Evolutionary conservation across 192 early-diverging fungal species (phyloP).

Genomic region (Pilaira anomala): DNA sequence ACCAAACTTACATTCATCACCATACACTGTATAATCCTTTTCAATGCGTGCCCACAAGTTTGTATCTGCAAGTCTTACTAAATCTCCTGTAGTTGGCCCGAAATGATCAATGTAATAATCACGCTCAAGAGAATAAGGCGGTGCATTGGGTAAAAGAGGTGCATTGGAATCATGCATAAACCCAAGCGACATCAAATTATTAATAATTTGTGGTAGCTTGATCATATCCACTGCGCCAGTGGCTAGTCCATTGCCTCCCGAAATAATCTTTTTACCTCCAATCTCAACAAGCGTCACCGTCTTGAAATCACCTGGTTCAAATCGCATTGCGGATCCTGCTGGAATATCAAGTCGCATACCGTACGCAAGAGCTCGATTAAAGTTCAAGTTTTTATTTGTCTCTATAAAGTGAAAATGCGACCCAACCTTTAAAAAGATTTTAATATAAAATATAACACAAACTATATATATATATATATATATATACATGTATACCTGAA

Average conservation of each 20-base stretch:
- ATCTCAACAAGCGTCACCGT: conserved; percentile 79
- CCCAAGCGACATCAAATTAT: conserved; percentile 42
- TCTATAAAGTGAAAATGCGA: conserved; percentile 97
- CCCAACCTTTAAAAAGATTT: conserved; percentile 77
- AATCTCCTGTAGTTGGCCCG: conserved; percentile 93
- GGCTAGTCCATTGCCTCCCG: conserved; percentile 85
- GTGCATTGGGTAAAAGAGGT: conserved; percentile 39
- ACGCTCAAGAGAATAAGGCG: conserved; percentile 69
- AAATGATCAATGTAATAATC: conserved; percentile 83
- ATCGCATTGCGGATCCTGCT: conserved; percentile 88
- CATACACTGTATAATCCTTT: conserved; percentile 85
- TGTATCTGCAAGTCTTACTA: conserved; percentile 83
- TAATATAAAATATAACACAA: background rate
- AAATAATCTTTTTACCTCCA: conserved; percentile 70
- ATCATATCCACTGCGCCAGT: conserved; percentile 60
- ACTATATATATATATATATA: conserved; percentile 6
- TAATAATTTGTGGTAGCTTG: conserved; percentile 46
- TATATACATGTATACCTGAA: conserved; percentile 58
- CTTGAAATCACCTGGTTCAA: conserved; percentile 92
- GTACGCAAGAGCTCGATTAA: conserved; percentile 82
- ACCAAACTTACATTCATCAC: conserved; percentile 95
- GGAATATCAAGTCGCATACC: conserved; percentile 90
- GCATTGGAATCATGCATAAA: conserved; percentile 66
- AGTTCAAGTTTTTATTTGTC: conserved; percentile 71
- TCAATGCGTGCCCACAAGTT: conserved; percentile 83